Conservation (phyloP, 305 asterid species). For the Rubia occidens region DNA sequence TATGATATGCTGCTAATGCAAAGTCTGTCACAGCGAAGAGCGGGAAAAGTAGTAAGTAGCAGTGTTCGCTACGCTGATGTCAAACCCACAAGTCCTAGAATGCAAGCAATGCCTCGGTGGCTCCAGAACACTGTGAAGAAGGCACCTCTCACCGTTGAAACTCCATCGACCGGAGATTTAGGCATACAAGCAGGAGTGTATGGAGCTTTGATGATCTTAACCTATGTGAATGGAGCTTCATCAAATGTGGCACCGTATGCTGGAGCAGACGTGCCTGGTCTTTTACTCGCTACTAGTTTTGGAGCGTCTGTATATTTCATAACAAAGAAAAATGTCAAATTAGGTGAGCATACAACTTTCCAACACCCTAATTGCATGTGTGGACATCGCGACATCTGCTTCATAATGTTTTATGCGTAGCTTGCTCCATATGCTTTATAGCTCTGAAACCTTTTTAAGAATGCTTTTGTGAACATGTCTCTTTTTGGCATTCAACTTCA, state of each 20-base stretch:
- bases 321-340: constrained; percentile 81
- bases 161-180: constrained; percentile 70
- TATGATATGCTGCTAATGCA: constrained; percentile 94
- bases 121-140: constrained; percentile 49
- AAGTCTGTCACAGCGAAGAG: constrained; percentile 81
- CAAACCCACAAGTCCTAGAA: constrained; percentile 48
- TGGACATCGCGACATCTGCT: background rate
- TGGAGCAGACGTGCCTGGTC: constrained; percentile 92
- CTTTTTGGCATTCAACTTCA: background rate
- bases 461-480: background rate
- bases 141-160: constrained; percentile 55
- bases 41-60: constrained; percentile 79
- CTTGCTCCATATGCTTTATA: background rate
- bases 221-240: constrained; percentile 82
- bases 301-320: constrained; percentile 96
- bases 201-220: constrained; percentile 86
- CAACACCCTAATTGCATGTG: background rate
- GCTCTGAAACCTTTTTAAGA: background rate
- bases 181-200: constrained; percentile 96
- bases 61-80: constrained; percentile 87
- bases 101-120: constrained; percentile 83
- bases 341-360: constrained; percentile 48
- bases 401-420: background rate
- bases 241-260: constrained; percentile 45
- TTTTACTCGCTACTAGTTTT: constrained; percentile 82